Percentiles rank a stretch among this genome's conserved stretches.
These are phyloP conservation scores for Penicillium paxilli DNA, from an alignment of 495 filamentous ascomycete species.

Conservation along the genomic window DNA sequence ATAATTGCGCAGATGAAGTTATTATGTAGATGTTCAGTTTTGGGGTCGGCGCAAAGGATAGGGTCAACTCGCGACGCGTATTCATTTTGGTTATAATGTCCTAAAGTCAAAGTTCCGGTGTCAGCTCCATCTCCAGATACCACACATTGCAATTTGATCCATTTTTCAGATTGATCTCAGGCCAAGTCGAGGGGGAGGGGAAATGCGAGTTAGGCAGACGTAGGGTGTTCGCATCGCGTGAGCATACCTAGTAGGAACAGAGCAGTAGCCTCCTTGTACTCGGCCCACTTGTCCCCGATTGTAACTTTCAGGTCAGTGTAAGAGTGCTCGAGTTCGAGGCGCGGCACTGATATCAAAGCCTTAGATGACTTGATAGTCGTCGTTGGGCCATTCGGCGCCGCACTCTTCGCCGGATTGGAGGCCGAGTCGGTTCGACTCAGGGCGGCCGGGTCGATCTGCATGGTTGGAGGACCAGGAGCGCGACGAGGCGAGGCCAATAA, in stretches of 20 bases:
- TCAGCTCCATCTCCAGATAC: slow-evolving; percentile 18
- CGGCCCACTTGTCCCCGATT: slow-evolving; percentile 82
- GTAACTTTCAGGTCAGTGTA: slow-evolving; percentile 82
- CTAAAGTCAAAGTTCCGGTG: slow-evolving; percentile 44
- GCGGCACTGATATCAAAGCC: slow-evolving; percentile 67
- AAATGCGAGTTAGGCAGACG: too few species aligned
- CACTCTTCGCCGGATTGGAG: slow-evolving; percentile 60
- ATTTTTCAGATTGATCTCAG: too few species aligned
- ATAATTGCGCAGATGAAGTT: slow-evolving; percentile 83
- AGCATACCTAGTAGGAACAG: slow-evolving; percentile 77
- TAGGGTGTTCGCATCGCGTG: too few species aligned
- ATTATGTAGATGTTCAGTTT: slow-evolving; percentile 84
- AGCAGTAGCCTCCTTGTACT: slow-evolving; percentile 81
- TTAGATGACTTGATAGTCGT: slow-evolving; percentile 55
- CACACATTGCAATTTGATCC: not conserved
- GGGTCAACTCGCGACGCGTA: slow-evolving; percentile 73
- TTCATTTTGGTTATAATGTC: slow-evolving; percentile 83
- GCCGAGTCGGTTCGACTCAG: slow-evolving; percentile 68
- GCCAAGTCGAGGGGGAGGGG: too few species aligned
- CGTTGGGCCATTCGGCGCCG: slow-evolving; percentile 54
- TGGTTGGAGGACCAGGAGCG: slow-evolving; percentile 47
- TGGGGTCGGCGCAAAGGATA: slow-evolving; percentile 67
- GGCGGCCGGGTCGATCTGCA: slow-evolving; percentile 87
- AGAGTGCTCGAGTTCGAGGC: slow-evolving; percentile 87
- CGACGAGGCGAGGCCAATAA: slow-evolving; percentile 48